These are phyloP conservation scores for Solanum okadae DNA, from an alignment of 257 asterid species.

Conservation along the genomic window DNA sequence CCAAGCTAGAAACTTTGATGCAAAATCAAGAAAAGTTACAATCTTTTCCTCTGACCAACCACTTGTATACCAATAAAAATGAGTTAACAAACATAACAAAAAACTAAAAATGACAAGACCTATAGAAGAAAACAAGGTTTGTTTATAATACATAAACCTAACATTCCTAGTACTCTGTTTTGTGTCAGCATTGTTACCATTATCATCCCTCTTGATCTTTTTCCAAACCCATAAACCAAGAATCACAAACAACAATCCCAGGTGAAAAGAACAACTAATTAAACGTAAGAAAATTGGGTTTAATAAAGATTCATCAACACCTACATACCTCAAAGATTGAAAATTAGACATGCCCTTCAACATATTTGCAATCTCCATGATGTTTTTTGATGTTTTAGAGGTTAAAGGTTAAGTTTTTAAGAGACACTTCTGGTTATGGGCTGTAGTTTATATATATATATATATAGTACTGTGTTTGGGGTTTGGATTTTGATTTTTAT, in stretches of 20 bases:
- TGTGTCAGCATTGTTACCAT: background rate
- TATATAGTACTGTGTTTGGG: background rate
- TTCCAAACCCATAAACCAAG: slow-evolving; percentile 26
- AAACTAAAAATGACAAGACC: slow-evolving; percentile 40
- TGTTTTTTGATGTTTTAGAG: background rate
- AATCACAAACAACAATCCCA: slow-evolving; percentile 23
- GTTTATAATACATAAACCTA: slow-evolving; percentile 18
- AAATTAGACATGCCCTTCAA: slow-evolving; percentile 17
- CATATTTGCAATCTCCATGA: background rate
- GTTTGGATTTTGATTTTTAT: background rate
- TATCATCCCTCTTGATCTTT: slow-evolving; percentile 4
- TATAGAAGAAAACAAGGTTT: slow-evolving; percentile 30
- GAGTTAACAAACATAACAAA: slow-evolving; percentile 31
- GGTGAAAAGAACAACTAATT: slow-evolving; percentile 44
- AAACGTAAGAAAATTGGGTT: slow-evolving; percentile 42
- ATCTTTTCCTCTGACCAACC: slow-evolving; percentile 75
- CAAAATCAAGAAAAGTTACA: slow-evolving; percentile 45
- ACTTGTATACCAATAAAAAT: slow-evolving; percentile 51
- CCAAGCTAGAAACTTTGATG: slow-evolving; percentile 49
- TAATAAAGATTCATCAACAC: slow-evolving; percentile 13
- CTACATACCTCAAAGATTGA: slow-evolving; percentile 6
- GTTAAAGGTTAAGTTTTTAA: background rate
- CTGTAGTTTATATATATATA: background rate
- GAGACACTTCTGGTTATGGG: background rate
- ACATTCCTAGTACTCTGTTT: slow-evolving; percentile 11